A percentile compares a stretch with the other conserved stretches of the same genome.
Conservation (phyloP, 768 basidiomycete genomes). For the Leccinum uliginosum region DNA sequence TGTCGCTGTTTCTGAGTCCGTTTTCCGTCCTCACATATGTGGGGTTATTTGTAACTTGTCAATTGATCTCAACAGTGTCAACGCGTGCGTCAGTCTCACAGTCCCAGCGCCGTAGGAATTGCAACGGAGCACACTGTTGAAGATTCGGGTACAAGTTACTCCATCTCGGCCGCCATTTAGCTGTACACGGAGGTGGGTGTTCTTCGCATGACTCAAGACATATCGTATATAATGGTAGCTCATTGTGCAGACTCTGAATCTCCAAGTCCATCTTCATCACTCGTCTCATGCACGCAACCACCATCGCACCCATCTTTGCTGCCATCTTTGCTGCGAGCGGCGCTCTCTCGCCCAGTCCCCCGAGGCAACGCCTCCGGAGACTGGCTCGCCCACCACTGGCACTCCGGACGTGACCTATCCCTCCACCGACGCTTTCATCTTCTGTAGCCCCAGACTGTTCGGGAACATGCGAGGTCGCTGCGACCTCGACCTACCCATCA, state of each 20-base stretch:
- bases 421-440: not conserved
- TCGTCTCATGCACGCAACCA: not conserved
- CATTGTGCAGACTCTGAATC: not conserved
- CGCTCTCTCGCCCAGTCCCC: not conserved
- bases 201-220: not conserved
- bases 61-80: not conserved
- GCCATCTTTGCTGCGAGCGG: not conserved
- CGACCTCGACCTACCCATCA: not conserved
- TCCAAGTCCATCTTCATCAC: not conserved
- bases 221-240: not conserved
- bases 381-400: not conserved
- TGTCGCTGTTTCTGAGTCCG: not conserved
- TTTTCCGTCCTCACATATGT: not conserved
- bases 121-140: not conserved
- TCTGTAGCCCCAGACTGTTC: slow-evolving; percentile 2
- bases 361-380: not conserved
- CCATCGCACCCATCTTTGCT: not conserved
- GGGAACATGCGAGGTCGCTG: not conserved
- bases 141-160: not conserved
- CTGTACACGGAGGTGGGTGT: not conserved
- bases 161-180: not conserved
- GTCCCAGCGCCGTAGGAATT: not conserved
- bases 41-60: not conserved
- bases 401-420: not conserved
- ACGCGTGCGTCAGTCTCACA: not conserved